Evolutionary conservation across 257 asterid genomes (phyloP).

Genomic region (Solanum habrochaites): DNA sequence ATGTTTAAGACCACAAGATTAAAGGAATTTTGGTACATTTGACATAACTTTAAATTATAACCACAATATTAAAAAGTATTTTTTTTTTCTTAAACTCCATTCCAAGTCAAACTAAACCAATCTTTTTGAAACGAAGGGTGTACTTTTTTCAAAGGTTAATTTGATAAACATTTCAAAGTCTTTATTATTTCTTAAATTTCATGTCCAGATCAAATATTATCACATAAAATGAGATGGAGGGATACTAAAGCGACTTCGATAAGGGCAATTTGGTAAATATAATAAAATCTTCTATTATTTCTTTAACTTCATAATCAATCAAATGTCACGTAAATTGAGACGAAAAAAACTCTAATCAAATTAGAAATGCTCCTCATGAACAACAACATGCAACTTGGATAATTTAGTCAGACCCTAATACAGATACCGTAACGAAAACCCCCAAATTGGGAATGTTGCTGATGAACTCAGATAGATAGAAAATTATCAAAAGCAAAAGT

Average conservation of each 20-base stretch:
- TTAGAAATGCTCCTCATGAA: neutral
- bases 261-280: neutral
- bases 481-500: neutral
- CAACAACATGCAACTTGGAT: neutral
- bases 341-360: neutral
- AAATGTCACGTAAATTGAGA: neutral
- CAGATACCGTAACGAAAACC: neutral
- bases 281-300: neutral
- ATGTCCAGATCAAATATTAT: rapidly evolving
- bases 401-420: neutral
- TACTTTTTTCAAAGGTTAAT: no score
- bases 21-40: no score
- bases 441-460: neutral
- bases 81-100: no score
- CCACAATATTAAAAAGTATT: no score
- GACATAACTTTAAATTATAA: no score
- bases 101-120: no score
- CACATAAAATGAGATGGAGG: no score
- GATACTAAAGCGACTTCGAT: neutral
- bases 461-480: neutral
- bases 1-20: no score
- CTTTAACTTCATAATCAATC: rapidly evolving
- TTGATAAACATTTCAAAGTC: no score
- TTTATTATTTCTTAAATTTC: no score
- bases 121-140: no score